phyloP scores from a whole-genome alignment of 768 basidiomycete species.

The Collybia mongolica region DNA sequence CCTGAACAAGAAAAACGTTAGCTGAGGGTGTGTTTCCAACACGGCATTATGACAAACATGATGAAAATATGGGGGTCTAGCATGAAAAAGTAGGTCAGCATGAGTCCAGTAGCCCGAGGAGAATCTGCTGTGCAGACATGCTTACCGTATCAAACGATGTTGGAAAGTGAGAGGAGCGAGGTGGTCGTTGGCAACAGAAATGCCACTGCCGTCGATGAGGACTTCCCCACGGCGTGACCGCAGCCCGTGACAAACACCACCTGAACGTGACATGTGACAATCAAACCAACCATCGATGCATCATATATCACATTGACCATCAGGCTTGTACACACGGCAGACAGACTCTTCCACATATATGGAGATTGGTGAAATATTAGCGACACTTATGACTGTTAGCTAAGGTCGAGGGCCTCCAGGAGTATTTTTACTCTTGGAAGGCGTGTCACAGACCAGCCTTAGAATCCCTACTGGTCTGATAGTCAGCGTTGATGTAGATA shows the following conservation, averaged over 20 bases:
- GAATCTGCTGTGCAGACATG: not conserved
- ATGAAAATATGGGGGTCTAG: slow-evolving; percentile 31
- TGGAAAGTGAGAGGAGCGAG: slow-evolving; percentile 15
- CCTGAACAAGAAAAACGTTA: slow-evolving; percentile 44
- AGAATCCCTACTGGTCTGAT: too few species aligned
- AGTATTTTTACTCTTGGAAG: too few species aligned
- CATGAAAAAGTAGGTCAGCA: not conserved
- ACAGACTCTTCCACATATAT: too few species aligned
- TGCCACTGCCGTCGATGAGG: slow-evolving; percentile 21
- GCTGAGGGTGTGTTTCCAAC: slow-evolving; percentile 10
- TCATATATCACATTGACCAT: too few species aligned
- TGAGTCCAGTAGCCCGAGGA: too few species aligned
- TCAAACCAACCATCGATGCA: too few species aligned
- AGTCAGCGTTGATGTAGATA: too few species aligned
- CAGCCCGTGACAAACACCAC: not conserved
- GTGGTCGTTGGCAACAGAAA: slow-evolving; percentile 23
- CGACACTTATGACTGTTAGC: too few species aligned
- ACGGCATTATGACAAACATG: slow-evolving; percentile 29
- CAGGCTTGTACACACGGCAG: too few species aligned
- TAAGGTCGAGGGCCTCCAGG: too few species aligned
- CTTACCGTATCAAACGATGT: slow-evolving; percentile 43
- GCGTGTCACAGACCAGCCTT: too few species aligned
- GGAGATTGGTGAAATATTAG: too few species aligned
- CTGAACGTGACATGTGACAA: not conserved
- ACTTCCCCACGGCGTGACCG: slow-evolving; percentile 30